Evolutionary conservation across 2,329 filamentous ascomycete species (phyloP).

Genomic region (Xylariaceae sp.): DNA sequence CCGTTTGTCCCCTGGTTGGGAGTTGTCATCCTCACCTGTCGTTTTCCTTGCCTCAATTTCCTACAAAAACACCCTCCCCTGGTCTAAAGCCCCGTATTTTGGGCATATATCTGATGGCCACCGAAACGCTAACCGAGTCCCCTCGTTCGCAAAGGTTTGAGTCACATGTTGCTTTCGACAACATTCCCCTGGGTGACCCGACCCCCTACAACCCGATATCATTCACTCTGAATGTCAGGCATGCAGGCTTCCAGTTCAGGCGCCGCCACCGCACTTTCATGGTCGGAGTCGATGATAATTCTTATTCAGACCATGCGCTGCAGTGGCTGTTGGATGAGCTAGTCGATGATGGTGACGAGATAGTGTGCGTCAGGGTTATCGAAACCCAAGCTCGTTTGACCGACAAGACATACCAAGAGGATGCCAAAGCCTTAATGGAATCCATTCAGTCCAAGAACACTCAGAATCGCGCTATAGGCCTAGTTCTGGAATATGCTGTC

Average conservation of each 20-base stretch:
- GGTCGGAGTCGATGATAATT: conserved; percentile 87
- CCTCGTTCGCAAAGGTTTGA: conserved; percentile 57
- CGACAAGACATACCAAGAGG: conserved; percentile 74
- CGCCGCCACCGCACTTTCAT: conserved; percentile 87
- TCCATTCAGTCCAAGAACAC: conserved; percentile 79
- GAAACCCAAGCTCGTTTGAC: conserved; percentile 78
- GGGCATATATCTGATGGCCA: conserved; percentile 38
- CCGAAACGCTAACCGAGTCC: conserved; percentile 42
- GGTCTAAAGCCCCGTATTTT: conserved; percentile 8
- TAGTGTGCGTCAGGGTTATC: conserved; percentile 86
- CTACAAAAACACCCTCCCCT: conserved; percentile 8
- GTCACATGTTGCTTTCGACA: conserved; percentile 66
- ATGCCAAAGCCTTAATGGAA: conserved; percentile 76
- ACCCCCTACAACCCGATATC: conserved; percentile 68
- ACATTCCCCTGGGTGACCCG: conserved; percentile 61
- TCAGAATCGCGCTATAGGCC: conserved; percentile 80
- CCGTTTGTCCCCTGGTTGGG: conserved; percentile 8
- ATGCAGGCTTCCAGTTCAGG: conserved; percentile 82
- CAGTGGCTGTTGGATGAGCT: conserved; percentile 93
- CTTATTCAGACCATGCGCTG: conserved; percentile 89
- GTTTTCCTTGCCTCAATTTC: conserved; percentile 18
- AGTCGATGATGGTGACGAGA: conserved; percentile 91
- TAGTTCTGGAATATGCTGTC: conserved; percentile 85
- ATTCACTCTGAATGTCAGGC: conserved; percentile 82
- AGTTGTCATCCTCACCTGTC: not conserved